These are phyloP conservation scores for Lachnellula arida DNA, from an alignment of 2,329 filamentous ascomycete species.

Conservation along the genomic window DNA sequence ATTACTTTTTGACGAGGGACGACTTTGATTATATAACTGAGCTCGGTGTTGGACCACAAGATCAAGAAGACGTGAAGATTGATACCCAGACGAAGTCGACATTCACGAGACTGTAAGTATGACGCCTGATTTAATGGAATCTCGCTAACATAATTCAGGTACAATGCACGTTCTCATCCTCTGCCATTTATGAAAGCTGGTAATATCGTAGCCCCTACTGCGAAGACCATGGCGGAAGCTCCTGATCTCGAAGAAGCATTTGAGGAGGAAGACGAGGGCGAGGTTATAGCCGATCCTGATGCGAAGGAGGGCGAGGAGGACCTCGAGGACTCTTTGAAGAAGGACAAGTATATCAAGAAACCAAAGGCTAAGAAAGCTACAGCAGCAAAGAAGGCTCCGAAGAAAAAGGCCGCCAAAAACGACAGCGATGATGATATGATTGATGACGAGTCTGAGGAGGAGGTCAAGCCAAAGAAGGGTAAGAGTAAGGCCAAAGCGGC, in stretches of 20 bases:
- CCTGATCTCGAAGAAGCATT: conserved; percentile 96
- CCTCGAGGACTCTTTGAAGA: conserved; percentile 77
- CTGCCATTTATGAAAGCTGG: conserved; percentile 95
- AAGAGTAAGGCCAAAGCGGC: conserved; percentile 20
- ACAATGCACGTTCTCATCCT: conserved; percentile 82
- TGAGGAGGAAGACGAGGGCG: conserved; percentile 79
- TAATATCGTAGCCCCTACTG: conserved; percentile 66
- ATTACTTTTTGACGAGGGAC: conserved; percentile 89
- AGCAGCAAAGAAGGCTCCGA: conserved; percentile 46
- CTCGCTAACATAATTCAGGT: conserved; percentile 44
- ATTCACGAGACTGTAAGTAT: conserved; percentile 79
- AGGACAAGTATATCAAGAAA: conserved; percentile 93
- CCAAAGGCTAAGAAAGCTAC: conserved; percentile 68
- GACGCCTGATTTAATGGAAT: background rate
- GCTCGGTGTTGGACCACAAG: conserved; percentile 81
- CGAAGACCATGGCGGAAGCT: conserved; percentile 48
- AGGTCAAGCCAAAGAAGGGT: conserved; percentile 25
- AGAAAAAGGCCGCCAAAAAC: conserved; percentile 31
- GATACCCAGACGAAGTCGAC: conserved; percentile 81
- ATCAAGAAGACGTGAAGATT: conserved; percentile 69
- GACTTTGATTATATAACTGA: conserved; percentile 93
- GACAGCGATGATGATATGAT: conserved; percentile 20
- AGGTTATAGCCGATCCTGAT: conserved; percentile 50
- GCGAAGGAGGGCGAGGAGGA: conserved; percentile 62
- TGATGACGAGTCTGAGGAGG: conserved; percentile 22